Evolutionary conservation across 202 grass and related monocot species (phyloP).

Genomic region (Hordeum pubiflorum): DNA sequence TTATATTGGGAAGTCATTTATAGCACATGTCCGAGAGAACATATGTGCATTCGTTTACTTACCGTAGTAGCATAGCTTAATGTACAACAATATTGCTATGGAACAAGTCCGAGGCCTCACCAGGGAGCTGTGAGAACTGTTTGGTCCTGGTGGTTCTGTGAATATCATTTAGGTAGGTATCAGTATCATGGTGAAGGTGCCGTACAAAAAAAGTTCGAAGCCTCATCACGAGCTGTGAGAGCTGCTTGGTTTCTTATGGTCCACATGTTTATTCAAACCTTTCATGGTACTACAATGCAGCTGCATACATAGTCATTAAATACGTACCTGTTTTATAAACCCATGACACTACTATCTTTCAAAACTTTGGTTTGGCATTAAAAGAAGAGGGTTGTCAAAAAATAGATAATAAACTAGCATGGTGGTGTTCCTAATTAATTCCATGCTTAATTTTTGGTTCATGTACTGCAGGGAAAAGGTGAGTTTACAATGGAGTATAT

Average conservation of each 20-base stretch:
- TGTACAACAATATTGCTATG: neutral
- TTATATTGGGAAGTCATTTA: neutral
- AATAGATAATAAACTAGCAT: neutral
- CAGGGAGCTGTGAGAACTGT: neutral
- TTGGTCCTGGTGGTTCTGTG: neutral
- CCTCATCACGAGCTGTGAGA: too few relatives aligned
- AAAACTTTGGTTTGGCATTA: neutral
- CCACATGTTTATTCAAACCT: too few relatives aligned
- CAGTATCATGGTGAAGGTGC: neutral
- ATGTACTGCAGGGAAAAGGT: slow-evolving; percentile 70
- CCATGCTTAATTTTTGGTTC: slow-evolving; percentile 13
- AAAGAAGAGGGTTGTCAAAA: neutral
- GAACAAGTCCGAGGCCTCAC: neutral
- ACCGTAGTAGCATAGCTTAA: neutral
- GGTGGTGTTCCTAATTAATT: neutral
- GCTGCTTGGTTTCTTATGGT: too few relatives aligned
- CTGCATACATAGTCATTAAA: neutral
- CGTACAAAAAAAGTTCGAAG: neutral
- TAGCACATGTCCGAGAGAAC: neutral
- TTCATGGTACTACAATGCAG: too few relatives aligned
- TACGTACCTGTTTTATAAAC: neutral
- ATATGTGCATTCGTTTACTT: too few relatives aligned
- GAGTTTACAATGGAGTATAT: slow-evolving; percentile 99
- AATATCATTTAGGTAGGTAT: neutral
- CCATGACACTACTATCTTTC: neutral